Evolutionary conservation across 768 basidiomycete genomes (phyloP).

Genomic region (Cantharellus cinnabarinus): DNA sequence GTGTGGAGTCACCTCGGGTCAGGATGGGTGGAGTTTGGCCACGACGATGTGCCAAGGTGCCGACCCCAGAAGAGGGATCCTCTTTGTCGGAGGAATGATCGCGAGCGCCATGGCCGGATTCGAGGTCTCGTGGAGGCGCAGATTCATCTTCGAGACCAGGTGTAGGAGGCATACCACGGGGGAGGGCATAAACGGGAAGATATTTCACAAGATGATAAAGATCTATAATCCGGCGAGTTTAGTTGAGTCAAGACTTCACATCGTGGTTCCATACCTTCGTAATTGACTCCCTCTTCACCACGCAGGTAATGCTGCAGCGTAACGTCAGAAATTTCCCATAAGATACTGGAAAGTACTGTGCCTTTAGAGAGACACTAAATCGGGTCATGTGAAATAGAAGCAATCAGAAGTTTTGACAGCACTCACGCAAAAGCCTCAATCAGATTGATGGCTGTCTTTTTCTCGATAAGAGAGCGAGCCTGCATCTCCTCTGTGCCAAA

Average conservation of each 20-base stretch:
- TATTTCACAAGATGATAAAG: slow-evolving; percentile 46
- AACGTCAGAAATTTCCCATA: not conserved
- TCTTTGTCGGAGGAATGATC: too few relatives aligned
- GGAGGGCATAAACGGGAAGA: slow-evolving; percentile 28
- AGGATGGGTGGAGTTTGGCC: too few relatives aligned
- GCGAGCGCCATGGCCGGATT: too few relatives aligned
- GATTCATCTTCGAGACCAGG: not conserved
- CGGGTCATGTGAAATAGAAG: not conserved
- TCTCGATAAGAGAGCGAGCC: slow-evolving; percentile 36
- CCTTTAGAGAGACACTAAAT: slow-evolving; percentile 31
- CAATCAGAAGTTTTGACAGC: not conserved
- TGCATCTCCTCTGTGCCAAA: slow-evolving; percentile 19
- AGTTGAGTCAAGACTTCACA: slow-evolving; percentile 22
- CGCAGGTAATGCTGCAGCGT: slow-evolving; percentile 33
- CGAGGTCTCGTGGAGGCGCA: too few relatives aligned
- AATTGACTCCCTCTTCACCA: slow-evolving; percentile 23
- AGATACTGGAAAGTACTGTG: not conserved
- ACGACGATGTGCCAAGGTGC: too few relatives aligned
- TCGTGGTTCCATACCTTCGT: slow-evolving; percentile 12
- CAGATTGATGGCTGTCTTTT: slow-evolving; percentile 47
- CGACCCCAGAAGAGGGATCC: too few relatives aligned
- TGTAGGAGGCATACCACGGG: slow-evolving; percentile 4
- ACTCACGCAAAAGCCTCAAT: slow-evolving; percentile 34
- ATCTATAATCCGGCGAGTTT: slow-evolving; percentile 11
- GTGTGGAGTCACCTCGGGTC: slow-evolving; percentile 2